Evolutionary conservation across 805 yeast genomes (phyloP).

Genomic region (Candida pseudofarinosa): DNA sequence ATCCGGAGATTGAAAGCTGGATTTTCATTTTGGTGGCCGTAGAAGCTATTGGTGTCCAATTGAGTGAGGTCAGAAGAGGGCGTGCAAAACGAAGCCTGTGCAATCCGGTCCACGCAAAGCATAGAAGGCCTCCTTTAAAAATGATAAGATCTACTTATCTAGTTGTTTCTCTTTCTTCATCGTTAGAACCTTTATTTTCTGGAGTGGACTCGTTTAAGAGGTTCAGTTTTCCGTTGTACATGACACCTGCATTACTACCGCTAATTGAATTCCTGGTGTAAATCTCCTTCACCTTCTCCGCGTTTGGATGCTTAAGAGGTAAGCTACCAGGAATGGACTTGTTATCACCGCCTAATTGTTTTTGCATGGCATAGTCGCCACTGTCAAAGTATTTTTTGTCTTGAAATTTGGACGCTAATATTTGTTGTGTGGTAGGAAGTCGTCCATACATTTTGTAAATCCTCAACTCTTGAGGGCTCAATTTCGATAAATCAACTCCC

Average conservation of each 20-base stretch:
- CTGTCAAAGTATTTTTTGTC: constrained; percentile 92
- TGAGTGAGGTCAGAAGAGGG: too few species aligned
- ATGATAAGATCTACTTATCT: too few species aligned
- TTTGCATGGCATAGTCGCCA: constrained; percentile 87
- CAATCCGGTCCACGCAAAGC: too few species aligned
- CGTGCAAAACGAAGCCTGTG: too few species aligned
- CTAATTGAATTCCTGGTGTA: constrained; percentile 55
- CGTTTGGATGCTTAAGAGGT: constrained; percentile 48
- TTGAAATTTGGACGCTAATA: constrained; percentile 69
- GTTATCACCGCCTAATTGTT: constrained; percentile 31
- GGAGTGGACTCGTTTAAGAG: constrained; percentile 52
- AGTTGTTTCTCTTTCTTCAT: constrained; percentile 10
- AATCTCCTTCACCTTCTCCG: constrained; percentile 57
- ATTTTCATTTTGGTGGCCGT: too few species aligned
- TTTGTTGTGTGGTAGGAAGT: constrained; percentile 75
- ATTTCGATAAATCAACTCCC: constrained; percentile 49
- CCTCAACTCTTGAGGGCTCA: constrained; percentile 76
- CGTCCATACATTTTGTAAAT: constrained; percentile 80
- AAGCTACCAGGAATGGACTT: constrained; percentile 30
- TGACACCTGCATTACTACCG: constrained; percentile 40
- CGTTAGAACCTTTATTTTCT: constrained; percentile 10
- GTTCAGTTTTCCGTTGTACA: constrained; percentile 48
- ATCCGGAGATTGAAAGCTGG: too few species aligned
- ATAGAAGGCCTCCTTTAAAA: too few species aligned
- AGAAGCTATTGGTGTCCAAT: too few species aligned